Conservation (phyloP, 352 stramenopile species). For the Hyphochytrium catenoides region DNA sequence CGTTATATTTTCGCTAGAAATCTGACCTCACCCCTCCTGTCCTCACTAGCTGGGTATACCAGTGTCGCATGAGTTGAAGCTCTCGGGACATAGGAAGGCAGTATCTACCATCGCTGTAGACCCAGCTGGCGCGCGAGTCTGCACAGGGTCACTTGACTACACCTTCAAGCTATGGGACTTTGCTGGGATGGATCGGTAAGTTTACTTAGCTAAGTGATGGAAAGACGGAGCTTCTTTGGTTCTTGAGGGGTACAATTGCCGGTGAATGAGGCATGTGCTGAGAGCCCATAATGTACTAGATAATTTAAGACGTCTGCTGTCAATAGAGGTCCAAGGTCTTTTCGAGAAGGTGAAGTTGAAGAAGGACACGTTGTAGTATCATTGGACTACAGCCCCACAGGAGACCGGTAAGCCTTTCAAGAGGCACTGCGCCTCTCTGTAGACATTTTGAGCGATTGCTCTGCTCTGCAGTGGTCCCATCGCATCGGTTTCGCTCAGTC, state of each 20-base stretch:
- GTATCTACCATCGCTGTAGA: constrained; percentile 43
- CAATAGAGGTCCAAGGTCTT: too few relatives aligned
- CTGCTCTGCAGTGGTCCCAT: too few relatives aligned
- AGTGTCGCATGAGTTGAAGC: constrained; percentile 31
- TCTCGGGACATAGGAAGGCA: constrained; percentile 26
- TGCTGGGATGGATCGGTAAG: constrained; percentile 44
- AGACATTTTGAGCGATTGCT: too few relatives aligned
- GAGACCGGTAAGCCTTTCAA: constrained; percentile 16
- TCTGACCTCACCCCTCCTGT: background rate
- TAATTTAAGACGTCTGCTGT: too few relatives aligned
- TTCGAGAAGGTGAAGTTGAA: constrained; percentile 45
- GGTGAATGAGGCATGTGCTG: too few relatives aligned
- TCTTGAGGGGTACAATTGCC: too few relatives aligned
- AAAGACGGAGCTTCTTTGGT: too few relatives aligned
- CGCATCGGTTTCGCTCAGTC: too few relatives aligned
- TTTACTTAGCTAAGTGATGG: too few relatives aligned
- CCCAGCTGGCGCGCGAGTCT: constrained; percentile 27
- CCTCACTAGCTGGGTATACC: constrained; percentile 18
- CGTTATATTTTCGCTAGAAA: constrained; percentile 8
- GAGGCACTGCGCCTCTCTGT: background rate
- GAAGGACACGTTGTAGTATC: constrained; percentile 45
- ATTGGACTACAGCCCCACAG: constrained; percentile 46
- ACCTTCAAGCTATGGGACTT: constrained; percentile 64
- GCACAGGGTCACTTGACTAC: constrained; percentile 52
- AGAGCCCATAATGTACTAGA: too few relatives aligned